phyloP scores from a whole-genome alignment of 108 stramenopile genomes.

The Cyclotella cryptica region DNA sequence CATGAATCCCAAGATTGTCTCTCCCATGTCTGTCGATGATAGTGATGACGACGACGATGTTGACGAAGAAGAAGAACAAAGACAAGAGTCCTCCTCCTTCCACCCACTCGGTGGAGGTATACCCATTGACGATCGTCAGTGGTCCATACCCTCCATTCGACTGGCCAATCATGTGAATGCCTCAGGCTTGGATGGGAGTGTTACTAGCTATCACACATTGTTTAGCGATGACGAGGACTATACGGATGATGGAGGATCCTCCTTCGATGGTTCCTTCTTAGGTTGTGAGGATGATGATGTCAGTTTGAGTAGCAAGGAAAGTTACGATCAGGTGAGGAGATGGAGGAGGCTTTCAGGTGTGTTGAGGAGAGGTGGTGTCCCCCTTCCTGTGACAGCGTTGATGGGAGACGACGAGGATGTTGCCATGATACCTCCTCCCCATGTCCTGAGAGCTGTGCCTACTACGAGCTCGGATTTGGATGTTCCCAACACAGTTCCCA shows the following conservation, averaged over 20 bases:
- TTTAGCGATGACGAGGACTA: slow-evolving; percentile 40
- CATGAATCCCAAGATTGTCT: slow-evolving; percentile 13
- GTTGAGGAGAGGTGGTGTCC: neutral
- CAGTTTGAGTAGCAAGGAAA: slow-evolving; percentile 37
- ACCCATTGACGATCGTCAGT: slow-evolving; percentile 50
- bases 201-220: slow-evolving; percentile 21
- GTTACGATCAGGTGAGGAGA: slow-evolving; percentile 17
- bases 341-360: slow-evolving; percentile 14
- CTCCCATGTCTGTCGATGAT: slow-evolving; percentile 24
- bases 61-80: slow-evolving; percentile 5
- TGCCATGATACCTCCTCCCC: slow-evolving; percentile 9
- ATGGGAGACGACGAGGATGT: slow-evolving; percentile 1
- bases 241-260: slow-evolving; percentile 29
- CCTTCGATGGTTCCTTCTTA: slow-evolving; percentile 1
- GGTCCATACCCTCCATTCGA: slow-evolving; percentile 58
- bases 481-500: neutral
- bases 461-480: neutral
- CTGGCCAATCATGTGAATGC: slow-evolving; percentile 45
- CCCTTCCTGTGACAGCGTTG: neutral
- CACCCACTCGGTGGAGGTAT: slow-evolving; percentile 14
- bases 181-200: slow-evolving; percentile 14
- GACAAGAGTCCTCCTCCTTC: neutral
- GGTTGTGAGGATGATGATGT: slow-evolving; percentile 23
- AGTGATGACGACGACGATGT: neutral
- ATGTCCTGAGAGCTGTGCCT: slow-evolving; percentile 4